Conservation (phyloP, 257 asterid genomes). For the Ilex asprella region DNA sequence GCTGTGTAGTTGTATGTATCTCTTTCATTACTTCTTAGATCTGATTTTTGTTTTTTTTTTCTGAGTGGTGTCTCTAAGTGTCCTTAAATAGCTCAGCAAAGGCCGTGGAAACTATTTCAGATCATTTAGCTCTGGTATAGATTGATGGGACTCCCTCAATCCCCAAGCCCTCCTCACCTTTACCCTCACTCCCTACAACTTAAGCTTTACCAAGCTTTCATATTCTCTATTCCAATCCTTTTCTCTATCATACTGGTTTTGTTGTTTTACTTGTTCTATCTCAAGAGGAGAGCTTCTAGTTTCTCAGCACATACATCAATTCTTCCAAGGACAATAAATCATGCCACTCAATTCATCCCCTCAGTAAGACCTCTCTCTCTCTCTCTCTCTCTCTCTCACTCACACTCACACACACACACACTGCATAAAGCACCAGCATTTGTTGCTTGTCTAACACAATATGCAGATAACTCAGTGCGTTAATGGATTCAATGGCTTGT, state of each 20-base stretch:
- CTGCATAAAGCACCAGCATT: too few relatives aligned
- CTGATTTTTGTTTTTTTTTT: too few relatives aligned
- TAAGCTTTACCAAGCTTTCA: slow-evolving; percentile 74
- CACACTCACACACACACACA: too few relatives aligned
- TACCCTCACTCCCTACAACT: slow-evolving; percentile 66
- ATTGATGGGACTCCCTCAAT: slow-evolving; percentile 33
- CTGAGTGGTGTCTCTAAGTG: too few relatives aligned
- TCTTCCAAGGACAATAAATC: slow-evolving; percentile 26
- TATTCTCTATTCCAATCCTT: slow-evolving; percentile 80
- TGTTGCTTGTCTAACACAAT: too few relatives aligned
- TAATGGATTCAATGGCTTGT: neutral
- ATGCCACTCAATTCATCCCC: slow-evolving; percentile 3
- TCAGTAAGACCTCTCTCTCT: slow-evolving; percentile 20
- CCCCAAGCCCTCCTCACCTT: slow-evolving; percentile 44
- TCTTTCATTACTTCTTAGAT: too few relatives aligned
- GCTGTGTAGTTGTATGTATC: too few relatives aligned
- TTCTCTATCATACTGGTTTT: slow-evolving; percentile 71
- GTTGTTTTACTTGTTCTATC: slow-evolving; percentile 72
- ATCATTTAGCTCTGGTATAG: too few relatives aligned
- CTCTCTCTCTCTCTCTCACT: too few relatives aligned
- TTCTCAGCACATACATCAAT: slow-evolving; percentile 20
- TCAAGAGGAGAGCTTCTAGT: slow-evolving; percentile 45
- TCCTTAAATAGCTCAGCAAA: too few relatives aligned
- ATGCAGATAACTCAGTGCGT: neutral
- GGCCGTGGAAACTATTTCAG: too few relatives aligned